Base-by-base conservation (phyloP, 164 flowering plant genomes). In the Buxus sempervirens region DNA sequence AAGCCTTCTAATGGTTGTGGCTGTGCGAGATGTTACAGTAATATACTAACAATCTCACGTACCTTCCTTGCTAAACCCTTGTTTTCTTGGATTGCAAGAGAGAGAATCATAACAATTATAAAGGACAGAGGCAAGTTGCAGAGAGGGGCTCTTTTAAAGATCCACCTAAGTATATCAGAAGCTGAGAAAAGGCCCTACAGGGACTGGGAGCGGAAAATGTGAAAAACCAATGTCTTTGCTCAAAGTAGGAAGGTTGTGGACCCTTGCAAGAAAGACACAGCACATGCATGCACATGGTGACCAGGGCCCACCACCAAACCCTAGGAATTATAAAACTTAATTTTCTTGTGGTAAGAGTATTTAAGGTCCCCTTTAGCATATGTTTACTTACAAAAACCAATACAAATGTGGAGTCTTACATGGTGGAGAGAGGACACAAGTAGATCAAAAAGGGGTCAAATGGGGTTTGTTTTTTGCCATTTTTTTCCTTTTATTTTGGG, bases 211-310 rank as follows among this genome's bases (percentile, higher is more conserved):
- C 64, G 71, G 63, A 68, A 66, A 68, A 72, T 51, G 79, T 15
- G 54, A 69, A 73, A 75, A 75, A 60, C 28, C 72, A 72, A 77
- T 82, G 68, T 81, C 77, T 77, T 81, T 83, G 74, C 66, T 64
- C 65, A 70, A 81, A 82, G 78, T 59, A 65, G 60, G 61, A 78
- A 68, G 67, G 77, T 63, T 75, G 83, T 80, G 89, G 90, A 85
- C 64, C 84, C 73, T 15, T 51, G 32, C 42, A 77, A 75, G 82
- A 71, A 70, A 79, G 84, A 85, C 88, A 84, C 73, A 78, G 78
- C 91, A 87, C 91, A 87, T 89, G 94, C 85, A 65, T 53, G 86
- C 94, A 87, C 94, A 85, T 87, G 91, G 79, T 19, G 38, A 2
- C 58, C 18, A 56, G 67, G 88, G 77, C 85, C 93, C 88, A 81